phyloP scores from a whole-genome alignment of 192 early-diverging fungal species.

The Tieghemiomyces parasiticus region DNA sequence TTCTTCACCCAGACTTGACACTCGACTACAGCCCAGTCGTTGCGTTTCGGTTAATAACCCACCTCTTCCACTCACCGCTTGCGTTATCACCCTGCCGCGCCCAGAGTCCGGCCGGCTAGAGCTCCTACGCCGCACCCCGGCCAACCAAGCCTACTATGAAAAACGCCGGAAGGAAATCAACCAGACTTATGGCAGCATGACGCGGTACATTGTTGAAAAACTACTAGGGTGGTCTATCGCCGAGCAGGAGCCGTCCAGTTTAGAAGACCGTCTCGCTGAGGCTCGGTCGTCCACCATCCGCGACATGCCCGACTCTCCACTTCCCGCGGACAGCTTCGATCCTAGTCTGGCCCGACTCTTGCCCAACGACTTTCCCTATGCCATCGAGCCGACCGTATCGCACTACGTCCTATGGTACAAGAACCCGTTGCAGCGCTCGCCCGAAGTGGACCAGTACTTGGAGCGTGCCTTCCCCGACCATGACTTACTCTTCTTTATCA shows the following conservation, averaged over 20 bases:
- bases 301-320: background rate
- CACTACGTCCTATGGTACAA: constrained; percentile 31
- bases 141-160: background rate
- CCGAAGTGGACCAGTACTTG: constrained; percentile 15
- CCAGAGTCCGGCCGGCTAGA: background rate
- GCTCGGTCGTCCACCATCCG: background rate
- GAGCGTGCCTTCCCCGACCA: constrained; percentile 15
- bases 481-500: constrained; percentile 31
- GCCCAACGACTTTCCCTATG: constrained; percentile 31
- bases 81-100: background rate
- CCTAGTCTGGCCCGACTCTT: constrained; percentile 10
- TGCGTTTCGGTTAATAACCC: background rate
- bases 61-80: background rate
- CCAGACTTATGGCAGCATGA: background rate
- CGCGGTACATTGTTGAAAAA: background rate
- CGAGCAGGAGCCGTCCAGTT: background rate
- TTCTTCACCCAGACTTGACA: background rate
- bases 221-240: background rate
- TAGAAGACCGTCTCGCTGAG: background rate
- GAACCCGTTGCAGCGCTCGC: constrained; percentile 14
- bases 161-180: background rate
- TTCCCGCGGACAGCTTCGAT: background rate
- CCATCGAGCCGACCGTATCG: constrained; percentile 14
- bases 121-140: background rate
- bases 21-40: background rate